These are phyloP conservation scores for Santalum album DNA, from an alignment of 164 flowering plant species.

Conservation along the genomic window DNA sequence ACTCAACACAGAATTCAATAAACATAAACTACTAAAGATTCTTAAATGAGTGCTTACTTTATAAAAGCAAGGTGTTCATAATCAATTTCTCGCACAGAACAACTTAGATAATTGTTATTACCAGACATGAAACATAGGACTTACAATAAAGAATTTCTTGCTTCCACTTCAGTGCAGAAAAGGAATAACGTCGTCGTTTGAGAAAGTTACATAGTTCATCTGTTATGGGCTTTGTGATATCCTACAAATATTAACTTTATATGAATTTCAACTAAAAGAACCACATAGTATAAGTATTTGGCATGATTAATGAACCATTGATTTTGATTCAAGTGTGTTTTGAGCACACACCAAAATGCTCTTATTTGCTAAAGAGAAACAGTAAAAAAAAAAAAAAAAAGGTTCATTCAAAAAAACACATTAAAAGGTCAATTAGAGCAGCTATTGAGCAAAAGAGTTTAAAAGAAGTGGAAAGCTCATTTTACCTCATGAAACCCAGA, in stretches of 20 bases:
- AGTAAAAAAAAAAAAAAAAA: too few relatives aligned
- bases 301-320: not conserved
- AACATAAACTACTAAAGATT: too few relatives aligned
- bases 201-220: constrained; percentile 69
- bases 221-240: constrained; percentile 71
- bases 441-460: not conserved
- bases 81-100: not conserved
- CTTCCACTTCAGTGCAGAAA: constrained; percentile 74
- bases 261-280: not conserved
- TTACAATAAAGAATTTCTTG: constrained; percentile 92
- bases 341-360: too few relatives aligned
- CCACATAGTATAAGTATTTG: not conserved
- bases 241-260: constrained; percentile 32
- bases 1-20: too few relatives aligned
- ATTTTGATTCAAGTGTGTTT: too few relatives aligned
- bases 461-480: constrained; percentile 2
- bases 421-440: not conserved
- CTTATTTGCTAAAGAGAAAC: too few relatives aligned
- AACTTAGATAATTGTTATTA: not conserved
- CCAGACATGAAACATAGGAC: constrained; percentile 14
- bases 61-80: not conserved
- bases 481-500: constrained; percentile 93
- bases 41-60: too few relatives aligned
- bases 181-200: constrained; percentile 56
- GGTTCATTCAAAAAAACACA: too few relatives aligned